Conservation (phyloP, 306 rosid species). For the Quillaja saponaria region DNA sequence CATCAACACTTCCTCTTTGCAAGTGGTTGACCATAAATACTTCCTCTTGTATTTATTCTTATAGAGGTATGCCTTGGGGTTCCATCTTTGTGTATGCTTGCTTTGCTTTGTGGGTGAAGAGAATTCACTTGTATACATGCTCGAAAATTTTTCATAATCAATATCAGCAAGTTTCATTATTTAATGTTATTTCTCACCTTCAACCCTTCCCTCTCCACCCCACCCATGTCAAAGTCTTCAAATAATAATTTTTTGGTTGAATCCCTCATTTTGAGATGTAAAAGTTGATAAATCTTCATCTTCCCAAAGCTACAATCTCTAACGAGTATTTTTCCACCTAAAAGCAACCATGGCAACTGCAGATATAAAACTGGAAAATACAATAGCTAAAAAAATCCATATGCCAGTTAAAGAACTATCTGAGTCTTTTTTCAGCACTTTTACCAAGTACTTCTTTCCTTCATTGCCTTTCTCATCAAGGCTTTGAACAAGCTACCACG, state of each 20-base stretch:
- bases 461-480: conserved; percentile 33
- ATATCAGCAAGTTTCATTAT: too few species aligned
- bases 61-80: too few species aligned
- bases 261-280: not conserved
- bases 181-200: too few species aligned
- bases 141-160: too few species aligned
- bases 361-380: not conserved
- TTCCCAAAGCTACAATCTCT: conserved; percentile 16
- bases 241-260: not conserved
- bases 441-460: too few species aligned
- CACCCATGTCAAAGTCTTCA: not conserved
- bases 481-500: conserved; percentile 77
- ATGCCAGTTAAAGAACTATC: not conserved
- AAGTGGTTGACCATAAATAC: too few species aligned
- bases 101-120: too few species aligned
- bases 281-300: conserved; percentile 11
- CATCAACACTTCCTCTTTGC: too few species aligned
- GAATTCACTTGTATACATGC: too few species aligned
- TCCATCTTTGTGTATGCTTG: too few species aligned
- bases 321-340: not conserved
- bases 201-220: too few species aligned
- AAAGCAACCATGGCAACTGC: conserved; percentile 13
- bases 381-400: not conserved
- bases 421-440: conserved; percentile 36
- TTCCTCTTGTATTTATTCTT: too few species aligned